Base-by-base conservation (phyloP, 2,329 filamentous ascomycete species). In the Alternaria dauci region DNA sequence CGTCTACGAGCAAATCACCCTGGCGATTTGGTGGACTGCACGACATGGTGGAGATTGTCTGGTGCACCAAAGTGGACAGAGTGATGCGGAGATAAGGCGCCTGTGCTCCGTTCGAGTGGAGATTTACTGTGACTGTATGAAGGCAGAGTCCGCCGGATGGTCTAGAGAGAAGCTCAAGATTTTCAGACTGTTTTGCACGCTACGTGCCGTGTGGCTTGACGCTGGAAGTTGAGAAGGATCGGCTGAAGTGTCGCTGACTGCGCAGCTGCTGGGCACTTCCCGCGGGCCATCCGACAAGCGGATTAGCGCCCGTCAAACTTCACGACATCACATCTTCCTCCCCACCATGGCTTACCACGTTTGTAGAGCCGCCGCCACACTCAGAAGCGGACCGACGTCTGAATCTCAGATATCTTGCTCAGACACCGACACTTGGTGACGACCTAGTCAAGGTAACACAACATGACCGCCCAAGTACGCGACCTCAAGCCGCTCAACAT, bases 401-500 rank as follows among this genome's bases (percentile, higher is more conserved):
- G 34, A 23, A 28, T 43, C 25, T 26, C 46, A 62, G 30, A 65
- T 47, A 55, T 63, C 60, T 62, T 61, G 55, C 62, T 55, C 30
- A 20, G 18, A 43, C 38, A 52, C 38, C 60, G 48, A 59, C 42
- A 26, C 30, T 48, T 23, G 55, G 30, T n/a, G 14, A 50, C 6
- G 30, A 50, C 23, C 32, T 26, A n/a, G 32, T 38, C 25, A 50
- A 34, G 30, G 39, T 50, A 61, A 47, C 51, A 39, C 55, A 66
- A 20, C 38, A 76, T 76, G 73, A 61, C 71, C 32, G 60, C 59
- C 32, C 34, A 68, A 39, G 68, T 76, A 41, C 56, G 54, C 38
- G 62, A 74, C 36, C 65, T 77, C 14, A 70, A 71, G 46, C 71
- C 72, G 8, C 67, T 75, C 26, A 63, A 70, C 47, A 66, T 77